Percentiles rank a stretch among this genome's conserved stretches.
Evolutionary conservation across 495 filamentous ascomycete species (phyloP).

Genomic region (Penicillium soppii): DNA sequence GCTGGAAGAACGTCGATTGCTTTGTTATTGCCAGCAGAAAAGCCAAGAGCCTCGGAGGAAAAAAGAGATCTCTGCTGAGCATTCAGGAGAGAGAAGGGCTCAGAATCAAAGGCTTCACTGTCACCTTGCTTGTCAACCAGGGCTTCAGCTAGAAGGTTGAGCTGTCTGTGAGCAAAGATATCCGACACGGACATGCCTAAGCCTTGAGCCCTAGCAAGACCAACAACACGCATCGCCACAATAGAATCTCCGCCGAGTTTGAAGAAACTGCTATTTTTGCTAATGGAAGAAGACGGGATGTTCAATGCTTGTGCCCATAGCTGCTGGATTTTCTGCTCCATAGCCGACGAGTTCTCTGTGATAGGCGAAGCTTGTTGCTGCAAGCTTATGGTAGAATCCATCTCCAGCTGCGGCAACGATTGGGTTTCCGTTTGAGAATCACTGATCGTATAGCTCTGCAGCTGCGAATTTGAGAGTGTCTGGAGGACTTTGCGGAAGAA

Average conservation of each 20-base stretch:
- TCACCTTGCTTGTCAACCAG: background rate
- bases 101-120: background rate
- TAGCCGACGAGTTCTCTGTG: too few species aligned
- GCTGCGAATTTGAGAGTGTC: too few species aligned
- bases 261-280: background rate
- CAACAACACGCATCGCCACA: background rate
- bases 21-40: background rate
- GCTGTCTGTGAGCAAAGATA: background rate
- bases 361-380: too few species aligned
- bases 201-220: background rate
- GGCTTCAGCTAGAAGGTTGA: background rate
- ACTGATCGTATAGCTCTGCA: too few species aligned
- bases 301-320: too few species aligned
- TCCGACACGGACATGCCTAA: background rate
- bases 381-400: too few species aligned
- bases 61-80: too few species aligned
- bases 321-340: background rate
- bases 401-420: too few species aligned
- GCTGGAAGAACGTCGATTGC: background rate
- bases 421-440: too few species aligned
- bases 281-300: background rate
- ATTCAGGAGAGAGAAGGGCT: background rate
- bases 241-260: background rate
- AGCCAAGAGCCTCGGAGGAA: background rate
- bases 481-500: too few species aligned